These are phyloP conservation scores for Xylaria hypoxylon DNA, from an alignment of 2,329 filamentous ascomycete genomes.

Conservation along the genomic window DNA sequence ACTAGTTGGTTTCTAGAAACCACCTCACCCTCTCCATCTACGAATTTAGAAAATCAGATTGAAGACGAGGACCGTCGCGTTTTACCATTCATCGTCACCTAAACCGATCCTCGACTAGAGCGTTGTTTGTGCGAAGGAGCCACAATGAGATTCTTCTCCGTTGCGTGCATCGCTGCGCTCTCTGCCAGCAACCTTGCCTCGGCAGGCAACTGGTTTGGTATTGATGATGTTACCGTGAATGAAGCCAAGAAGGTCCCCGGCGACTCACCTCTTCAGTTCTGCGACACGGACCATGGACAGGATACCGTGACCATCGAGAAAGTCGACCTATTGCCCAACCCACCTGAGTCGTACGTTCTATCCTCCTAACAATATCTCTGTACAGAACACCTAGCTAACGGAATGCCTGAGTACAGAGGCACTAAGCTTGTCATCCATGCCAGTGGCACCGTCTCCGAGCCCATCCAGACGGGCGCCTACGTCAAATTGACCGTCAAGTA, in stretches of 20 bases:
- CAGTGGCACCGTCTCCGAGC: constrained; percentile 76
- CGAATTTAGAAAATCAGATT: not conserved
- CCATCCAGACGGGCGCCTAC: constrained; percentile 81
- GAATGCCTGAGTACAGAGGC: constrained; percentile 68
- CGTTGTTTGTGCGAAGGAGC: constrained; percentile 13
- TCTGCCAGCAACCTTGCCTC: constrained; percentile 54
- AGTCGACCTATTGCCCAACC: constrained; percentile 87
- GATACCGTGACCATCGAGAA: constrained; percentile 81
- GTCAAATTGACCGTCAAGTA: constrained; percentile 91
- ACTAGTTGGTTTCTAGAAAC: not conserved
- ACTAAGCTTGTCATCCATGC: constrained; percentile 82
- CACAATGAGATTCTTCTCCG: constrained; percentile 56
- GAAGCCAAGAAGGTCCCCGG: constrained; percentile 77
- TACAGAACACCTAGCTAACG: constrained; percentile 39
- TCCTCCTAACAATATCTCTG: constrained; percentile 15
- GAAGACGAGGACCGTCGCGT: not conserved
- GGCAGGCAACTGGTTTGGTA: constrained; percentile 61
- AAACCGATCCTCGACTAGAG: not conserved
- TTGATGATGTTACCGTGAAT: constrained; percentile 62
- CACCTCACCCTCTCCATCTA: not conserved
- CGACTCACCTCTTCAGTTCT: constrained; percentile 86
- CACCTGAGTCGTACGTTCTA: constrained; percentile 80
- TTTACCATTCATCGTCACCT: not conserved
- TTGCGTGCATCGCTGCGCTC: constrained; percentile 59
- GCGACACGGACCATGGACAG: constrained; percentile 70